Evolutionary conservation across 2,329 filamentous ascomycete genomes (phyloP).

Genomic region (Penicillium sp.): DNA sequence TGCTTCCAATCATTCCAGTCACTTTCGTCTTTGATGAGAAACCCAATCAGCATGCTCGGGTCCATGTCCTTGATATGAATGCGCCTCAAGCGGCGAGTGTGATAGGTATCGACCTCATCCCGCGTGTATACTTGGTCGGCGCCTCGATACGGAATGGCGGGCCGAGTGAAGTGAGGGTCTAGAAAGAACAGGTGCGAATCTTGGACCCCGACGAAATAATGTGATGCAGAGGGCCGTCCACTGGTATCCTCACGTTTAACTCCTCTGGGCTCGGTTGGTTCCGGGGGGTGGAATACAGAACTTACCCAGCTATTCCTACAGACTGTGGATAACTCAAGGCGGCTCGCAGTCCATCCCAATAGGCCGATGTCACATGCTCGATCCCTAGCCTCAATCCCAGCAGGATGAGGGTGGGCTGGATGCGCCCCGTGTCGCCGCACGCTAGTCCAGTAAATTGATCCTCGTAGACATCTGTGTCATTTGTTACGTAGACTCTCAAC

Average conservation of each 20-base stretch:
- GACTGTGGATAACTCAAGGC: constrained; percentile 84
- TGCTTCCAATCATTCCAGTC: constrained; percentile 84
- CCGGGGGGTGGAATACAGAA: constrained; percentile 33
- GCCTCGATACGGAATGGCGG: constrained; percentile 63
- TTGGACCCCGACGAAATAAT: constrained; percentile 71
- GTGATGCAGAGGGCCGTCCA: constrained; percentile 85
- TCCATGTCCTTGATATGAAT: constrained; percentile 92
- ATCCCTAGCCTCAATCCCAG: constrained; percentile 88
- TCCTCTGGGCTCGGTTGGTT: background rate
- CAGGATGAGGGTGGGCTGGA: constrained; percentile 82
- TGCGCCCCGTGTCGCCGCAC: constrained; percentile 61
- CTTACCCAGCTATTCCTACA: constrained; percentile 90
- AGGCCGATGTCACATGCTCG: constrained; percentile 89
- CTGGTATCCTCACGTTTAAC: background rate
- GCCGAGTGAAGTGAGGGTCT: constrained; percentile 84
- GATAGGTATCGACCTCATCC: constrained; percentile 77
- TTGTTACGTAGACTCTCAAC: constrained; percentile 81
- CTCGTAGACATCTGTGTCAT: constrained; percentile 90
- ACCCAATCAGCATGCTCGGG: constrained; percentile 94
- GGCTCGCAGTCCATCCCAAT: constrained; percentile 88
- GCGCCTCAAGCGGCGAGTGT: constrained; percentile 78
- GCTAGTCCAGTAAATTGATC: constrained; percentile 80
- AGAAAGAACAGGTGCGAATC: constrained; percentile 87
- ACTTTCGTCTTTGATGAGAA: constrained; percentile 74
- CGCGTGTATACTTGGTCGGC: constrained; percentile 54